Evolutionary conservation across 208 protist genomes (phyloP).

Genomic region (Wallacemonas collosoma): DNA sequence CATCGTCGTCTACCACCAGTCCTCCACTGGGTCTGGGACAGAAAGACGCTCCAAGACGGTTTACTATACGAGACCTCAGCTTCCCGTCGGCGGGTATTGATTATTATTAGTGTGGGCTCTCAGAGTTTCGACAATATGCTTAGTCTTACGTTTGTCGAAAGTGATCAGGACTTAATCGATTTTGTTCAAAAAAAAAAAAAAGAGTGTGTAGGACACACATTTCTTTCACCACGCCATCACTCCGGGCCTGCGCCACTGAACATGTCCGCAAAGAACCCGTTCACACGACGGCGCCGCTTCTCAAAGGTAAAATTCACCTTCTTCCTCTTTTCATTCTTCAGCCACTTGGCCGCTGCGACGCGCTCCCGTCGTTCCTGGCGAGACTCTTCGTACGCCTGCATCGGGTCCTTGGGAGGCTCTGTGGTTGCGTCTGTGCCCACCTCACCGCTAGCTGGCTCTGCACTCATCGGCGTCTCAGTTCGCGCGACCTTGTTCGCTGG

Average conservation of each 20-base stretch:
- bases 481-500: slow-evolving; percentile 1
- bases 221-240: neutral
- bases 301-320: slow-evolving; percentile 89
- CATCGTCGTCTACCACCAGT: too few species aligned
- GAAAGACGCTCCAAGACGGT: too few species aligned
- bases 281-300: slow-evolving; percentile 79
- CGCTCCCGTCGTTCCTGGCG: slow-evolving; percentile 74
- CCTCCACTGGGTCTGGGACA: too few species aligned
- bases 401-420: slow-evolving; percentile 24
- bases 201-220: neutral
- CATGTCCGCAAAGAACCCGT: slow-evolving; percentile 88
- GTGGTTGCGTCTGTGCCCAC: neutral
- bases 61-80: too few species aligned
- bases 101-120: too few species aligned
- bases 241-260: slow-evolving; percentile 14
- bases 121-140: too few species aligned
- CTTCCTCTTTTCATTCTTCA: slow-evolving; percentile 86
- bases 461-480: neutral
- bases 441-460: neutral
- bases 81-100: too few species aligned
- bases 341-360: slow-evolving; percentile 75
- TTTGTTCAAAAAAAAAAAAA: too few species aligned
- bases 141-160: too few species aligned
- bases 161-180: too few species aligned
- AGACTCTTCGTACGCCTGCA: slow-evolving; percentile 51